A percentile compares a stretch with the other conserved stretches of the same genome.
phyloP scores from a whole-genome alignment of 106 monocot species.

The Phalaenopsis equestris region DNA sequence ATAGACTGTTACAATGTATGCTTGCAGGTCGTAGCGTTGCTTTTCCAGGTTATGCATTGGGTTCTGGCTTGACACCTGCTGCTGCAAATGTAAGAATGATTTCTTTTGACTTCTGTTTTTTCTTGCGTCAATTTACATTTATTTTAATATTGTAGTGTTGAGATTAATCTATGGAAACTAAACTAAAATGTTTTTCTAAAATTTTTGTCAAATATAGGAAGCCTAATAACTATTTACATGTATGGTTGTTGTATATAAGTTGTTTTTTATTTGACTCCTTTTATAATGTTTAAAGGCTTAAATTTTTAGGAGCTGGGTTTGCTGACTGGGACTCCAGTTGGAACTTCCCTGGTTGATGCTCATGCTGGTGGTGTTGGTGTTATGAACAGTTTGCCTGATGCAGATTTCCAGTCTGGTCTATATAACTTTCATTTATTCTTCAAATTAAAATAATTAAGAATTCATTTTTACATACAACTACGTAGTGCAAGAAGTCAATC shows the following conservation, averaged over 20 bases:
- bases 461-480: neutral
- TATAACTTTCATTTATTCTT: neutral
- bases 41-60: conserved; percentile 91
- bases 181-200: neutral
- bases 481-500: neutral
- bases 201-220: neutral
- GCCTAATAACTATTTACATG: neutral
- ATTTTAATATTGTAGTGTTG: conserved; percentile 16
- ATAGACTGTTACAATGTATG: neutral
- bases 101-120: neutral
- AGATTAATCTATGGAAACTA: conserved; percentile 1
- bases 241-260: neutral
- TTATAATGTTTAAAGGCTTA: conserved; percentile 7
- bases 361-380: conserved; percentile 97
- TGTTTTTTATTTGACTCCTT: neutral
- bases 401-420: conserved; percentile 16
- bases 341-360: conserved; percentile 94
- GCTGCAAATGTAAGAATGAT: conserved; percentile 73
- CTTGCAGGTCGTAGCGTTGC: conserved; percentile 84
- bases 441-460: neutral
- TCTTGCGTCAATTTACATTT: conserved; percentile 13
- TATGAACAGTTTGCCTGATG: conserved; percentile 60
- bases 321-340: conserved; percentile 80
- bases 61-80: conserved; percentile 71
- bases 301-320: conserved; percentile 70